Conservation (phyloP, 768 basidiomycete genomes). For the Tephrocybe sp. region DNA sequence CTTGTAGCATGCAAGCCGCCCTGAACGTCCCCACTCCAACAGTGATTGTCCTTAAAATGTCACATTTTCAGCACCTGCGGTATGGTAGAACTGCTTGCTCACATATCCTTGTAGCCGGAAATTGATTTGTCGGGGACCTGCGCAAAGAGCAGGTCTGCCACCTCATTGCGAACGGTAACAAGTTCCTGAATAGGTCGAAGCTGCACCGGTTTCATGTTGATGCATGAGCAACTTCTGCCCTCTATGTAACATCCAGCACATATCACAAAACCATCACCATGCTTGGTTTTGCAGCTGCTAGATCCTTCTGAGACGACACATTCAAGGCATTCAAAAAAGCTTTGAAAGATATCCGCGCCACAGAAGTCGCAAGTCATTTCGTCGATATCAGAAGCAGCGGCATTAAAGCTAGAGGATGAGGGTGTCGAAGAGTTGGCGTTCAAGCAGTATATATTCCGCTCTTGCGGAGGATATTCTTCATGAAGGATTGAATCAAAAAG, state of each 20-base stretch:
- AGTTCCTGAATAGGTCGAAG: constrained; percentile 50
- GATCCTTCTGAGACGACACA: constrained; percentile 33
- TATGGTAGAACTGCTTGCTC: neutral
- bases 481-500: constrained; percentile 53
- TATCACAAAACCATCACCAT: constrained; percentile 48
- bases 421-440: neutral
- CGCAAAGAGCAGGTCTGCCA: constrained; percentile 14
- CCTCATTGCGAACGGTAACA: constrained; percentile 37
- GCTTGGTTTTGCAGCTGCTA: constrained; percentile 8
- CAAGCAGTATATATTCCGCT: constrained; percentile 23
- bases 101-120: neutral
- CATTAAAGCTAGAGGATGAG: neutral
- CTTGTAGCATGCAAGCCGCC: constrained; percentile 29
- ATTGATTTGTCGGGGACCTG: neutral
- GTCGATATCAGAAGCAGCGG: constrained; percentile 15
- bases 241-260: constrained; percentile 78
- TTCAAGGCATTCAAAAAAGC: constrained; percentile 68
- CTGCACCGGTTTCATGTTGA: constrained; percentile 60
- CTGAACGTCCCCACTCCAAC: constrained; percentile 20
- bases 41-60: neutral
- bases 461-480: constrained; percentile 40
- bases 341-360: constrained; percentile 77
- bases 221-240: constrained; percentile 71
- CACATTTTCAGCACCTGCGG: too few species aligned
- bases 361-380: constrained; percentile 73